Base-by-base conservation (phyloP, 371 early-diverging fungal species). In the Rhizopus delemar region DNA sequence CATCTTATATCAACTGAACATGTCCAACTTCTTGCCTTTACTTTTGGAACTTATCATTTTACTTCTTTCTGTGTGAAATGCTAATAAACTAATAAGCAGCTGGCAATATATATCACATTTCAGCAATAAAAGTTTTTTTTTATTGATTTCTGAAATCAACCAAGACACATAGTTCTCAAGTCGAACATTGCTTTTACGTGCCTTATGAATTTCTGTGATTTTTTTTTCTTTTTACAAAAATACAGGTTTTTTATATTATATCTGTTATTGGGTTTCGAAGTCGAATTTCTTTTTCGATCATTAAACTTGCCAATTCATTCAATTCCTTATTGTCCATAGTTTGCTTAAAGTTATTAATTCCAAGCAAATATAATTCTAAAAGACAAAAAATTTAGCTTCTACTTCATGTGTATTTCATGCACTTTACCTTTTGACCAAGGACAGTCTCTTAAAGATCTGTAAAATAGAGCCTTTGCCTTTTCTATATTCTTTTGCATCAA, bases 261-360 rank as follows among this genome's bases (percentile, higher is more conserved):
- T 71, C 62, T 5, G 76, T 77, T 7, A 74, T 59, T 1, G 69
- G 46, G 7, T 58, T 59, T 49, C 86, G 73, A 22, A 85, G 57
- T 32, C 89, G 71, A 4, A 88, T 71, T 55, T 86, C 89, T 60
- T 86, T 88, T 61, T 86, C 87, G 68, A 86, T 82, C 79, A 88
- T 82, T 33, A 86, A 62, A 28, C 77, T 74, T 12, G 78, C 53
- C 8, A 85, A 62, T 48, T 86, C 85, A 54, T 72, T 71, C 34
- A 77, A 49, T 62, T 88, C 89, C 35, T 78, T 74, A 12, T 70
- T 70, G 22, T 64, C 67, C 69, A 84, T 75, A 22, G 51, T 61
- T 11, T 63, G 58, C 32, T 69, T 57, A 39, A 88, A 68, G 8
- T 58, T 28, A 38, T 74, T 51, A 51, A 86, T 77, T 4, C 83